Percentiles rank a stretch among this genome's conserved stretches.
phyloP scores from a whole-genome alignment of 1,139 yeast genomes.

The Hansenula lynferdii region DNA sequence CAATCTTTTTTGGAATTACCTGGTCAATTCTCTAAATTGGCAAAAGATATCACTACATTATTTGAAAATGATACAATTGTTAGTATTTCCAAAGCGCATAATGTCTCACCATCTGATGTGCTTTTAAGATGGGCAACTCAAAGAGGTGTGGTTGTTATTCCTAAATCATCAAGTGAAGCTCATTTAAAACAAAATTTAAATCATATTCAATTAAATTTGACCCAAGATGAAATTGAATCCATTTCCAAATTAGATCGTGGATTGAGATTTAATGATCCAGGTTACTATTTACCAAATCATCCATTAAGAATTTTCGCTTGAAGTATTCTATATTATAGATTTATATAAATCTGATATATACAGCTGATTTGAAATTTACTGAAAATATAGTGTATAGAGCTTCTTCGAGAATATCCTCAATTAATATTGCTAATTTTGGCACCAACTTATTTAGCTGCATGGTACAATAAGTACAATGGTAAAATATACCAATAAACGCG shows the following conservation, averaged over 20 bases:
- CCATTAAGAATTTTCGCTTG: constrained; percentile 3
- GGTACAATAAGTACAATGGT: too few relatives aligned
- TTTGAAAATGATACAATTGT: constrained; percentile 49
- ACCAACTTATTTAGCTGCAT: too few relatives aligned
- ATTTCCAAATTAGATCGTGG: constrained; percentile 60
- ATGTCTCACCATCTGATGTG: constrained; percentile 56
- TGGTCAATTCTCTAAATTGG: constrained; percentile 34
- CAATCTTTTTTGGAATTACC: constrained; percentile 67
- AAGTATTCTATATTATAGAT: background rate
- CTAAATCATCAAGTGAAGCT: constrained; percentile 63
- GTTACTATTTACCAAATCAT: constrained; percentile 46
- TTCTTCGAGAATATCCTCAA: too few relatives aligned
- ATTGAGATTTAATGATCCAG: constrained; percentile 84
- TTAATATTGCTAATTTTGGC: too few relatives aligned
- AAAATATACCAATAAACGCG: too few relatives aligned
- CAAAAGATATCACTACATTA: constrained; percentile 47
- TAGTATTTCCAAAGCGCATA: constrained; percentile 48
- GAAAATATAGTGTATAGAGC: too few relatives aligned
- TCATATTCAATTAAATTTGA: constrained; percentile 48
- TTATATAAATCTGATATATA: constrained; percentile 21
- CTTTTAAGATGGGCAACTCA: constrained; percentile 81
- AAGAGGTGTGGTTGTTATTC: constrained; percentile 66
- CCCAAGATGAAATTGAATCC: constrained; percentile 45
- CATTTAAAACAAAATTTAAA: constrained; percentile 55
- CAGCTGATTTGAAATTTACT: too few relatives aligned